Evolutionary conservation across 768 basidiomycete genomes (phyloP), one percentile per base, ranked within the genome.

Genomic region (Boletales sp.): DNA sequence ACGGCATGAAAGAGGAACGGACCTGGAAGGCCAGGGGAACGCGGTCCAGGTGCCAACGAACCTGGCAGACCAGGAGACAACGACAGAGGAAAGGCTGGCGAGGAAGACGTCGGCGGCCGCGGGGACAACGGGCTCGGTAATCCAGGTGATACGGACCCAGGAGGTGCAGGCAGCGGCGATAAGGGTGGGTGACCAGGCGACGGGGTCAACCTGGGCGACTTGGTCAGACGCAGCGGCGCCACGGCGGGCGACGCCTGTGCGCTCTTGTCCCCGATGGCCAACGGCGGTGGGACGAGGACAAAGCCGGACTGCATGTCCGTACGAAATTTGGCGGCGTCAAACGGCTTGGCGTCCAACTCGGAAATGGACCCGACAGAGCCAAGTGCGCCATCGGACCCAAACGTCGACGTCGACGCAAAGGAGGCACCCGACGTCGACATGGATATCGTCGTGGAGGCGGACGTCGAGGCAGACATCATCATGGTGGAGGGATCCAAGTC

Each of bases 191-290:
- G 30, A 41, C 55, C 38, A 41, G 58, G 48, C 8, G 56, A 65
- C 4, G 56, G 51, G 2, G 60, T 31, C 21, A 54, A 41, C n/a
- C 54, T 57, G 11, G 66, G 63, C 1, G 59, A 54, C 54, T 70
- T 68, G 46, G 49, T 50, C 17, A 68, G 32, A 11, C 66, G 58
- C 0, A 68, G 41, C 0, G 66, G 66, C 8, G 68, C 63, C 3
- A 67, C 54, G 0, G 32, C 28, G 0, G 65, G 44, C 1, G 60
- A 53, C 2, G 44, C 36, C 17, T 41, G 1, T 8, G 37, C 35
- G 21, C 30, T 51, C 14, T 33, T 46, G 9, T 38, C 17, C 15
- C 44, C 40, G 3, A 66, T 49, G 18, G 25, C 53, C 54, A 66
- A 36, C 9, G 63, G 64, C 1, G 64, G 56, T 5, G 63, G 61